Percentiles rank a stretch among this genome's conserved stretches.
These are phyloP conservation scores for Solanum paucissectum DNA, from an alignment of 257 asterid species.

Conservation along the genomic window DNA sequence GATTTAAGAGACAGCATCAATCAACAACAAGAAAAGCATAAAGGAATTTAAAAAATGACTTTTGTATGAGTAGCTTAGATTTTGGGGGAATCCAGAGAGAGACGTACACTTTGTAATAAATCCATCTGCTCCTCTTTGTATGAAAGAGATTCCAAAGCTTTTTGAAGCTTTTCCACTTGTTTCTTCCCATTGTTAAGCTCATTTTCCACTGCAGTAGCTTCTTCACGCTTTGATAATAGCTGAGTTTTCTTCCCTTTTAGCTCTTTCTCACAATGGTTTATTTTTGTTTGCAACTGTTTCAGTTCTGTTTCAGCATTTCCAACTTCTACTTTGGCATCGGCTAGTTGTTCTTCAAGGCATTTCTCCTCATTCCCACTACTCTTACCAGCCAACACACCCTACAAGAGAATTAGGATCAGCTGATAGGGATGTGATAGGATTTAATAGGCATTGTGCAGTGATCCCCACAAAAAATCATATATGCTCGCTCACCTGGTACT, in stretches of 20 bases:
- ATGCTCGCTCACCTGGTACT: slow-evolving; percentile 55
- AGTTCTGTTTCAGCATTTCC: slow-evolving; percentile 85
- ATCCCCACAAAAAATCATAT: not conserved
- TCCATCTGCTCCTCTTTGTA: slow-evolving; percentile 80
- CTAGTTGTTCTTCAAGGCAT: slow-evolving; percentile 96
- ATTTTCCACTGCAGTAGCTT: slow-evolving; percentile 63
- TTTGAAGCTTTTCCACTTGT: slow-evolving; percentile 59
- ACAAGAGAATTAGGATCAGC: not conserved
- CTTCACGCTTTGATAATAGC: slow-evolving; percentile 54
- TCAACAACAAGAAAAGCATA: not conserved
- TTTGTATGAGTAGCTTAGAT: not conserved
- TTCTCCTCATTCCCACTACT: slow-evolving; percentile 94
- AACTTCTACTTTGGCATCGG: slow-evolving; percentile 84
- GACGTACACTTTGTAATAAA: slow-evolving; percentile 55
- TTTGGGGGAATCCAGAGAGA: not conserved
- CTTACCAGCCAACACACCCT: slow-evolving; percentile 97
- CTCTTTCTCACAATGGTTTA: slow-evolving; percentile 79
- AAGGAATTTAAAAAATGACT: not conserved
- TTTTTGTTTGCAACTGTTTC: slow-evolving; percentile 87
- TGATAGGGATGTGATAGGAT: not conserved
- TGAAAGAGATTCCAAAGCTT: slow-evolving; percentile 53
- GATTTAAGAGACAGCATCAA: not conserved
- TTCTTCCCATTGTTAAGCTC: slow-evolving; percentile 50
- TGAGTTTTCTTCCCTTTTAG: slow-evolving; percentile 55
- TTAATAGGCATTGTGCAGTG: not conserved